A percentile compares a stretch with the other conserved stretches of the same genome.
Conservation (phyloP, 768 basidiomycete genomes). For the Tephrocybe sp. region DNA sequence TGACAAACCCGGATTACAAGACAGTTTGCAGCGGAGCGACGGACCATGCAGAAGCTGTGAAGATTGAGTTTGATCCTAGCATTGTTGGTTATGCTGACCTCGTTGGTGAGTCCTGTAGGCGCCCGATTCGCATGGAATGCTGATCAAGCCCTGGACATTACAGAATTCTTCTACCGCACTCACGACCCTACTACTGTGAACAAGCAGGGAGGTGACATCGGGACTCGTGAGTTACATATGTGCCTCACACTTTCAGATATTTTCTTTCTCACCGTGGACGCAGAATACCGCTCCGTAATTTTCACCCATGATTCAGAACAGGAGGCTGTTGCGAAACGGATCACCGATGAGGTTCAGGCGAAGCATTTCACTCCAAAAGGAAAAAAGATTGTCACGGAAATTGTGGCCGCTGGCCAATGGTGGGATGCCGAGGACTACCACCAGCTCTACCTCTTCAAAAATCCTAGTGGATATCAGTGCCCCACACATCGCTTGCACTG, state of each 20-base stretch:
- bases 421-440: constrained; percentile 84
- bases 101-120: constrained; percentile 57
- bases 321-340: constrained; percentile 62
- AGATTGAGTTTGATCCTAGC: constrained; percentile 82
- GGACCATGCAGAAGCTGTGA: constrained; percentile 85
- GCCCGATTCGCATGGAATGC: not conserved
- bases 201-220: constrained; percentile 73
- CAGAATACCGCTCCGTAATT: constrained; percentile 94
- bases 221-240: constrained; percentile 60
- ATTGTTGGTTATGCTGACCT: constrained; percentile 82
- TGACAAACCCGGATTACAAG: constrained; percentile 62
- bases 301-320: constrained; percentile 81
- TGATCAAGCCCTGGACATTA: not conserved
- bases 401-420: constrained; percentile 72
- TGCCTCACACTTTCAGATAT: not conserved
- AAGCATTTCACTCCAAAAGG: constrained; percentile 78
- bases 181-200: constrained; percentile 90
- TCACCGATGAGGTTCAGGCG: constrained; percentile 81
- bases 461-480: constrained; percentile 90
- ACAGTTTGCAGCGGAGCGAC: constrained; percentile 81
- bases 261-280: not conserved
- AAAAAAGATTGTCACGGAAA: constrained; percentile 76
- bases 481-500: constrained; percentile 85
- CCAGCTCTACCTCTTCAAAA: constrained; percentile 80
- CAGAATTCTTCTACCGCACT: constrained; percentile 93